phyloP scores from a whole-genome alignment of 2,329 filamentous ascomycete genomes.

The Pyrenochaeta sp. region DNA sequence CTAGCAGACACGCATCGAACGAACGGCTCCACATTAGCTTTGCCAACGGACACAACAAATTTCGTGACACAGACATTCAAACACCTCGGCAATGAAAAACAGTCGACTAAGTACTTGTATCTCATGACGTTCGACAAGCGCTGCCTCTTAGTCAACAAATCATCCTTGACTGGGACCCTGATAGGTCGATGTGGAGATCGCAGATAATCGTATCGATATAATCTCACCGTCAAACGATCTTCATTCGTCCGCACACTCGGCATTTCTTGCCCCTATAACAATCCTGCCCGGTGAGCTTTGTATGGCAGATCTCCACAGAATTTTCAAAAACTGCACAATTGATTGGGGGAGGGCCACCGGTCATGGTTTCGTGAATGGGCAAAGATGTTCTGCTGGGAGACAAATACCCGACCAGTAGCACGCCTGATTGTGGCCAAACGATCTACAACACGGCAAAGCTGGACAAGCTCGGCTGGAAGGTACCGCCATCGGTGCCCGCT shows the following conservation, averaged over 20 bases:
- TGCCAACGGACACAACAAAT: background rate
- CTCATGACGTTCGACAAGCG: too few relatives aligned
- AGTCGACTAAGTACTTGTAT: too few relatives aligned
- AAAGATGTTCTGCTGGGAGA: background rate
- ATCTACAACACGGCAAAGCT: background rate
- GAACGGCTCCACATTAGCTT: background rate
- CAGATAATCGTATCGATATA: too few relatives aligned
- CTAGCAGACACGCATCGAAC: background rate
- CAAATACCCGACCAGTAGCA: background rate
- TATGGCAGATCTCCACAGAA: background rate
- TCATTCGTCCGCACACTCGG: too few relatives aligned
- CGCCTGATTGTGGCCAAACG: background rate
- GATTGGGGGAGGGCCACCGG: background rate
- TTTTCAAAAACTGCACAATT: background rate
- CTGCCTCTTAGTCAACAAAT: too few relatives aligned
- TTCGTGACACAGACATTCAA: background rate
- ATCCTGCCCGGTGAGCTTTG: too few relatives aligned
- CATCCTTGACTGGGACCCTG: too few relatives aligned
- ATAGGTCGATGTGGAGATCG: too few relatives aligned
- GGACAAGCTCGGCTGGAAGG: background rate
- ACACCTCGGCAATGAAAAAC: too few relatives aligned
- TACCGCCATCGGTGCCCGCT: background rate
- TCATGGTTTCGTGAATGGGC: background rate
- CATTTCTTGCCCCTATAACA: too few relatives aligned
- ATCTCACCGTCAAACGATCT: too few relatives aligned